Evolutionary conservation across 164 flowering plant genomes (phyloP), one percentile per base, ranked within the genome.

Genomic region (Chimonanthus praecox): DNA sequence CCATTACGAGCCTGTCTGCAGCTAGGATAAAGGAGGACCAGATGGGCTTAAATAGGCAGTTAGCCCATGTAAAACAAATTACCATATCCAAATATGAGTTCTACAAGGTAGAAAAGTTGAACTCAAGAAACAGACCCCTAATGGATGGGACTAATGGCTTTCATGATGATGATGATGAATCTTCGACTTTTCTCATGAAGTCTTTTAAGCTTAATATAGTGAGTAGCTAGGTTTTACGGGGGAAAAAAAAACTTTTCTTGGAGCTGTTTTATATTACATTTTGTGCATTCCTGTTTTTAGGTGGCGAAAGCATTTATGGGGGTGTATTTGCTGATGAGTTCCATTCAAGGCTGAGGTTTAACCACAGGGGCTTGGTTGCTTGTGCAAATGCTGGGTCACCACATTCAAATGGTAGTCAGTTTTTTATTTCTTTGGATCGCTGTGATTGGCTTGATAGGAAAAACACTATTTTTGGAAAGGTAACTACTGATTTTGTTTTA

Each of bases 401-500:
- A 1, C 81, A 92, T 84, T 85, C 99, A 10, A 95, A 93, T 84
- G 98, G 94, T 47, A 93, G 98, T 78, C 99, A 95, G 84, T 95
- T 95, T 71, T 95, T 95, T 74, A 80, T 95, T n/a, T 78, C 94
- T 4, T 81, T 93, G 84, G 98, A 90, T 72, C 92, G 91, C 2
- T 93, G 97, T 77, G 98, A 95, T 61, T 90, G 94, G 93, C 91
- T 95, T 83, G 92, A 95, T 77, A 62, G 71, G 75, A 91, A 93
- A 81, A 84, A 93, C 75, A 95, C 99, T 18, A 95, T 95, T 70
- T 95, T 93, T 72, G 99, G 99, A 47, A 95, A 95, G 93, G 99
- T 95, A 78, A 47, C 72, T 7, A 44, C 4, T 8, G n/a, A 68
- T 71, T 72, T 70, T 64, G 61, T 2, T 47, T 71, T 63, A 9